Evolutionary conservation across 2,329 filamentous ascomycete species (phyloP), one percentile per base, ranked within the genome.

Genomic region (Monosporascus sp.): DNA sequence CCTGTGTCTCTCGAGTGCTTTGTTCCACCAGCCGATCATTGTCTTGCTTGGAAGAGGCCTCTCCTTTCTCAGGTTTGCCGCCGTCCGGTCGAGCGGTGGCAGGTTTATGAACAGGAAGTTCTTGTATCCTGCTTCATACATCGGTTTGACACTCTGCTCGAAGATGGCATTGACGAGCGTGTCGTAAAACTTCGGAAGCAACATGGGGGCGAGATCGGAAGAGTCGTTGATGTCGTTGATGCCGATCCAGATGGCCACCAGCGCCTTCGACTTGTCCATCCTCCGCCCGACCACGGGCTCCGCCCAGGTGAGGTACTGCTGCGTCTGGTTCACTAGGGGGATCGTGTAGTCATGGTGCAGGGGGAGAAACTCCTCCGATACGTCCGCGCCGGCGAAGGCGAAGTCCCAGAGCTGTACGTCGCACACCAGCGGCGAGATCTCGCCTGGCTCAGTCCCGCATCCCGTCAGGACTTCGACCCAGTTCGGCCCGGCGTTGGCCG

Each of bases 181-280:
- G 4, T 72, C 63, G 60, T 80, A 81, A 57, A 78, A 73, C 0
- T 60, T 64, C 3, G 70, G 67, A 55, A 79, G 80, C 11, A 70
- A 66, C 14, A 74, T 65, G 14, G 58, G 69, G 35, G 67, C 69
- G 48, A 72, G 74, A 41, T 73, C 71, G 15, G 66, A 69, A 7
- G 74, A 73, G 60, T 83, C 79, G 56, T 70, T 72, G 55, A 83
- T 78, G 53, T 83, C 80, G 60, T 83, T 83, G 54, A 82, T 72
- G 1, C 78, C 80, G 46, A 82, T 83, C 74, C 76, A 83, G 38
- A 81, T 63, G 2, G 54, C 54, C 0, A 81, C 71, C 2, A 82
- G 66, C 1, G 75, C 70, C 18, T 71, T 64, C 4, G 65, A 58
- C 17, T 71, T 65, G 9, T 73, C 60, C 18, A 72, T 55, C 15